These are phyloP conservation scores for Hypoxylon sp. DNA, from an alignment of 2,329 filamentous ascomycete species.

Conservation along the genomic window DNA sequence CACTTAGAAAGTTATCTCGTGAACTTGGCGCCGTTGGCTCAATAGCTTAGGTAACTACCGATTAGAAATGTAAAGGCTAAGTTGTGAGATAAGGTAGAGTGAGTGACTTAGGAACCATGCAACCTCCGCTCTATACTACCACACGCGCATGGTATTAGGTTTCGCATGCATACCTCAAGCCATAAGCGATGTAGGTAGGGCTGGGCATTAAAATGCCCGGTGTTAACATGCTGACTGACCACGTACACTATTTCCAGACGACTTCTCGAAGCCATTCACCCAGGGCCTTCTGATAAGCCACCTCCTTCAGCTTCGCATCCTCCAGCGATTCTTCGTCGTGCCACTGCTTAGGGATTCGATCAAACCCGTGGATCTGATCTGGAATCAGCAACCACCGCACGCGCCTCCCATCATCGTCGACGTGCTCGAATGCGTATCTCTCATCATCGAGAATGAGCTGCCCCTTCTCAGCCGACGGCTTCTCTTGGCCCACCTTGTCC, in stretches of 20 bases:
- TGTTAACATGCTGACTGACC: neutral
- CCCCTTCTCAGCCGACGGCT: constrained; percentile 33
- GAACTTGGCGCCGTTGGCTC: too few relatives aligned
- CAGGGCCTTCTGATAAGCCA: constrained; percentile 47
- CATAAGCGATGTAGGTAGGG: neutral
- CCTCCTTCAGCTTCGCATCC: constrained; percentile 50
- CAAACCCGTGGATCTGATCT: constrained; percentile 57
- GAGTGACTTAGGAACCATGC: neutral
- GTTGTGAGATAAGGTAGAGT: neutral
- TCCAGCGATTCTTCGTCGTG: constrained; percentile 48
- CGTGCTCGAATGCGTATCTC: constrained; percentile 53
- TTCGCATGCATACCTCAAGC: neutral
- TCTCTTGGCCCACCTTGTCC: constrained; percentile 47
- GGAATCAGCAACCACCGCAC: constrained; percentile 58
- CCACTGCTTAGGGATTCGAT: constrained; percentile 47
- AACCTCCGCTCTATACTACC: neutral
- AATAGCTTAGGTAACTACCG: too few relatives aligned
- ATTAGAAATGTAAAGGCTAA: neutral
- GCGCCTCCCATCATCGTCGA: constrained; percentile 37
- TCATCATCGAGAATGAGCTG: constrained; percentile 50
- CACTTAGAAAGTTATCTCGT: too few relatives aligned
- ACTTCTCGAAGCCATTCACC: constrained; percentile 49
- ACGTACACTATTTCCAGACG: constrained; percentile 45
- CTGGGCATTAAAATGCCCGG: neutral
- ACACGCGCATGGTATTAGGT: neutral